Evolutionary conservation across 495 filamentous ascomycete genomes (phyloP).

Genomic region (Hypoxylon intermedium): DNA sequence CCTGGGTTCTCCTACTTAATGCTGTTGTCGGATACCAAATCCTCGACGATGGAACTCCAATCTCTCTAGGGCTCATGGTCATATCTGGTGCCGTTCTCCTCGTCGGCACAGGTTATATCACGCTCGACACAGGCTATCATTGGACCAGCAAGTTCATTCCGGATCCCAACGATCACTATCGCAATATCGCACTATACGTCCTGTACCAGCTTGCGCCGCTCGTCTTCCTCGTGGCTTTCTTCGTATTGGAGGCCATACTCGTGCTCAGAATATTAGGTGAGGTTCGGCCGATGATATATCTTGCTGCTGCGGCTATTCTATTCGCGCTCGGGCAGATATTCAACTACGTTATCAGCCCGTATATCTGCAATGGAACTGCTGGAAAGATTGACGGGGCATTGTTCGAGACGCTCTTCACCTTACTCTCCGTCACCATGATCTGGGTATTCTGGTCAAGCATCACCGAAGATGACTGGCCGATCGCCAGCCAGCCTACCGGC

Average conservation of each 20-base stretch:
- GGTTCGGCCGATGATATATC: conserved; percentile 84
- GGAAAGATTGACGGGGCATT: conserved; percentile 91
- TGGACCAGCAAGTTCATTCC: conserved; percentile 80
- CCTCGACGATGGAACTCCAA: conserved; percentile 87
- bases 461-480: conserved; percentile 98
- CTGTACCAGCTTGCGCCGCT: conserved; percentile 91
- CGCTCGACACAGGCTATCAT: conserved; percentile 87
- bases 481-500: conserved; percentile 43
- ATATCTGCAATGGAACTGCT: conserved; percentile 80
- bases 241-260: conserved; percentile 78
- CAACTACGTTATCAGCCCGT: conserved; percentile 88
- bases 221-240: conserved; percentile 85
- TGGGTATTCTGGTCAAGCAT: conserved; percentile 99
- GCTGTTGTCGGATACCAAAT: conserved; percentile 91
- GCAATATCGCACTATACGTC: conserved; percentile 87
- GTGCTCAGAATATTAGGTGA: conserved; percentile 87
- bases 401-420: conserved; percentile 92
- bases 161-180: conserved; percentile 63
- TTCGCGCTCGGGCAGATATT: conserved; percentile 96
- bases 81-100: conserved; percentile 75
- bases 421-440: conserved; percentile 77
- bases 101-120: conserved; percentile 93
- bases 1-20: conserved; percentile 92
- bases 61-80: conserved; percentile 78
- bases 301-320: conserved; percentile 72